Conservation (phyloP, 208 protist species). For the Leishmania braziliensis region DNA sequence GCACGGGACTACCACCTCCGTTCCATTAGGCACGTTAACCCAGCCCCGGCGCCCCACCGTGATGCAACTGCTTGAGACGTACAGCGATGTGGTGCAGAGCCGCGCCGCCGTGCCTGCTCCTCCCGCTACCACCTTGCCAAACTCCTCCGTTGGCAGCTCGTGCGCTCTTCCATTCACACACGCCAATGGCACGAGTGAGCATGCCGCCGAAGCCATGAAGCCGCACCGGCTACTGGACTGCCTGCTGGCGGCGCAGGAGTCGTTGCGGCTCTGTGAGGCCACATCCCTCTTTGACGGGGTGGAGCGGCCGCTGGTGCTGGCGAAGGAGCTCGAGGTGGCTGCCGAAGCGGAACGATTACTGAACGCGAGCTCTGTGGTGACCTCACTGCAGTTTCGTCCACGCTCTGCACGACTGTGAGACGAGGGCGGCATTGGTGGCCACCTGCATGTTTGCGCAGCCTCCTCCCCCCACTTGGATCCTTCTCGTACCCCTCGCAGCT, state of each 20-base stretch:
- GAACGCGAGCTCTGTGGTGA: conserved; percentile 33
- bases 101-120: neutral
- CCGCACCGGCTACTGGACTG: conserved; percentile 22
- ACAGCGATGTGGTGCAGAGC: conserved; percentile 32
- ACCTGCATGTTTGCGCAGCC: neutral
- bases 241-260: conserved; percentile 20
- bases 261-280: conserved; percentile 29
- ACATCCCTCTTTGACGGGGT: conserved; percentile 43
- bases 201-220: conserved; percentile 2
- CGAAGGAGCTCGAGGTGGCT: conserved; percentile 46
- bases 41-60: conserved; percentile 18
- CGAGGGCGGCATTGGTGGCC: neutral
- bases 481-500: neutral
- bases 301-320: conserved; percentile 50
- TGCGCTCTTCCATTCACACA: neutral
- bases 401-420: neutral
- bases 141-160: conserved; percentile 1
- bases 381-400: conserved; percentile 49
- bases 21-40: conserved; percentile 17
- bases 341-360: conserved; percentile 49
- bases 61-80: conserved; percentile 44
- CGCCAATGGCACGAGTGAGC: neutral
- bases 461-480: neutral
- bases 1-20: neutral
- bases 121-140: neutral